Percentiles rank a stretch among this genome's conserved stretches.
Evolutionary conservation across 192 early-diverging fungal species (phyloP).

Genomic region (Coemansia erecta): DNA sequence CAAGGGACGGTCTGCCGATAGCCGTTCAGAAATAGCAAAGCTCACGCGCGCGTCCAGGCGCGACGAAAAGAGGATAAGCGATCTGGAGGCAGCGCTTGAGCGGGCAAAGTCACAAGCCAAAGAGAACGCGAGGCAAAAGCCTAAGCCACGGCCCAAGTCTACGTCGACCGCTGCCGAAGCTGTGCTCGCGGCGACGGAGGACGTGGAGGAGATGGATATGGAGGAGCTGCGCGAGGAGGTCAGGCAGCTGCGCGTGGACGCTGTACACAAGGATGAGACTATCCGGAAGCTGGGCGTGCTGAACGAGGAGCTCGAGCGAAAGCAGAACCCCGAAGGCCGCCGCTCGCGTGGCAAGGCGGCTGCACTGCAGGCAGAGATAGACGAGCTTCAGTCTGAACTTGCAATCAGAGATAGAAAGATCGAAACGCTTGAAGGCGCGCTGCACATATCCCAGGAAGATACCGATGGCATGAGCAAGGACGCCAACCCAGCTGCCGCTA

Average conservation of each 20-base stretch:
- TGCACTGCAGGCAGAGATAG: conserved; percentile 36
- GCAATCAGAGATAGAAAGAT: conserved; percentile 31
- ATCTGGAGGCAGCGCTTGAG: conserved; percentile 30
- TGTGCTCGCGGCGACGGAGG: conserved; percentile 32
- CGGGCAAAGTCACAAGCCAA: conserved; percentile 17
- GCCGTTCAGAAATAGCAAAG: conserved; percentile 21
- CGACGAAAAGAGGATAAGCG: conserved; percentile 32
- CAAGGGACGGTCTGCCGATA: conserved; percentile 26
- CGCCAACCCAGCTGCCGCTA: conserved; percentile 6
- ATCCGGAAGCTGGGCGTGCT: conserved; percentile 33
- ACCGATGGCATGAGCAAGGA: background rate
- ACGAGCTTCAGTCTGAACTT: conserved; percentile 29
- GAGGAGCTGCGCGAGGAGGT: conserved; percentile 47
- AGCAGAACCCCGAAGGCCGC: conserved; percentile 49
- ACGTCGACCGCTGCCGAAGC: conserved; percentile 45
- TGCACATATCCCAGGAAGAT: conserved; percentile 20
- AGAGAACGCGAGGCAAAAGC: conserved; percentile 12
- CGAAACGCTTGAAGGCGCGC: conserved; percentile 24
- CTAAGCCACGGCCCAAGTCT: conserved; percentile 34
- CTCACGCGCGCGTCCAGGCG: conserved; percentile 23
- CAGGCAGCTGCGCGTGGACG: conserved; percentile 27
- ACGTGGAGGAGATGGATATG: conserved; percentile 34
- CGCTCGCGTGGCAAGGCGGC: conserved; percentile 26
- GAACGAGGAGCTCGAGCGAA: conserved; percentile 47
- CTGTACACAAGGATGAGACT: conserved; percentile 49